Conservation (phyloP, 192 early-diverging fungal species). For the Backusella parvicylindrica region DNA sequence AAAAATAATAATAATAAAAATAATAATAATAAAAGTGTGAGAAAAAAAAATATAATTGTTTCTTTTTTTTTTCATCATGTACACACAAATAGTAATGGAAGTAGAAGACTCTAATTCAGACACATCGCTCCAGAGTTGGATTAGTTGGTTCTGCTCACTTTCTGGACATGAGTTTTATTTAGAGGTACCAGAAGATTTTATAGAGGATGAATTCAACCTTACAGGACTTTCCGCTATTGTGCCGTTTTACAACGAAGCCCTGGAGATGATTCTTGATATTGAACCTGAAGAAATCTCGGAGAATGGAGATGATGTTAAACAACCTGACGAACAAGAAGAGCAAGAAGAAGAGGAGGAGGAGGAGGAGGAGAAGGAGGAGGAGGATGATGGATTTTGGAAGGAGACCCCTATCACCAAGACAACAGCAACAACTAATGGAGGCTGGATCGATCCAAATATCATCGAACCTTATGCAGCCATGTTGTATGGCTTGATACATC, state of each 20-base stretch:
- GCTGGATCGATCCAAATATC: constrained; percentile 9
- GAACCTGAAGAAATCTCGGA: constrained; percentile 41
- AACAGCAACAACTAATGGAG: background rate
- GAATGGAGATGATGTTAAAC: constrained; percentile 27
- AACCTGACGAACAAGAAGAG: background rate
- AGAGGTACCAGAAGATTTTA: constrained; percentile 80
- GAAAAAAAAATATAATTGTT: background rate
- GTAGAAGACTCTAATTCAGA: constrained; percentile 19
- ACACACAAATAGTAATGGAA: background rate
- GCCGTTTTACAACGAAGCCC: constrained; percentile 85
- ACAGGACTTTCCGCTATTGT: constrained; percentile 85
- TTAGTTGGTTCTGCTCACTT: constrained; percentile 75
- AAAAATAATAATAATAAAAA: background rate
- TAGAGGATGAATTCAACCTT: constrained; percentile 98
- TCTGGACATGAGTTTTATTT: constrained; percentile 79
- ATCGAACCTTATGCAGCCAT: constrained; percentile 84
- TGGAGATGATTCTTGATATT: constrained; percentile 95
- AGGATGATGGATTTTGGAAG: constrained; percentile 29
- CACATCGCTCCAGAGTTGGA: constrained; percentile 46
- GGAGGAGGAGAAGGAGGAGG: constrained; percentile 2
- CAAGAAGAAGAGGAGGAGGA: background rate
- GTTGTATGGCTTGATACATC: constrained; percentile 93
- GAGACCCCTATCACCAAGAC: background rate
- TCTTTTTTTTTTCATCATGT: background rate
- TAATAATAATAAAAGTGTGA: background rate